Evolutionary conservation across 2,329 filamentous ascomycete species (phyloP), one percentile per base, ranked within the genome.

Genomic region (Dactylonectria macrodidyma): DNA sequence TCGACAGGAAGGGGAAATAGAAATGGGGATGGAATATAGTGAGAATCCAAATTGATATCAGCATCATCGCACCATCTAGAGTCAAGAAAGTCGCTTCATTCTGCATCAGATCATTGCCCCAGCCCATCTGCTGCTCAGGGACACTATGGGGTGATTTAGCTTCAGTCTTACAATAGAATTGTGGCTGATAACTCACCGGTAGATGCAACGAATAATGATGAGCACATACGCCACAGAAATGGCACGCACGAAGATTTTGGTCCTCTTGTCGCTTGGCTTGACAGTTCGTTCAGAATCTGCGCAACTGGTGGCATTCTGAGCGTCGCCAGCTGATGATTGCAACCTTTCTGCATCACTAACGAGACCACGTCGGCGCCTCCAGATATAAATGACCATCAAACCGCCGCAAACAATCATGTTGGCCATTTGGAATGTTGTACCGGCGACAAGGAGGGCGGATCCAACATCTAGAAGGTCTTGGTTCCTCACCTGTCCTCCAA

Each of bases 391-490:
- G 6, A 75, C 58, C 73, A 75, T 75, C 14, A 75, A 41, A 0
- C 68, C 61, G 3, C 73, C 73, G 9, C 73, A 75, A n/a, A 74
- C 70, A 3, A 75, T 30, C 73, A 75, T 75, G 5, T 75, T 75
- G 11, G 52, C 70, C 62, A 75, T 60, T 12, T 75, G 73, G 3
- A 75, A 75, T 3, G 73, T 64, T 3, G 74, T 71, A 51, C 73
- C 73, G 0, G 71, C 73, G 6, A 75, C 68, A 2, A 75, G 71
- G 33, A 75, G 62, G 3, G 59, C 67, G 1, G 66, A 70, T 7
- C 71, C 71, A 0, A 63, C 69, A 22, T 73, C 71, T 2, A 73
- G 56, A 3, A 75, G 12, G 1, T 52, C 36, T 38, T 71, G 57
- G 9, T 74, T 36, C 1, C n/a, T 0, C 2, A 26, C 56, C 8